Evolutionary conservation across 495 filamentous ascomycete genomes (phyloP), one percentile per base, ranked within the genome.

Genomic region (Hypoxylon fuscum): DNA sequence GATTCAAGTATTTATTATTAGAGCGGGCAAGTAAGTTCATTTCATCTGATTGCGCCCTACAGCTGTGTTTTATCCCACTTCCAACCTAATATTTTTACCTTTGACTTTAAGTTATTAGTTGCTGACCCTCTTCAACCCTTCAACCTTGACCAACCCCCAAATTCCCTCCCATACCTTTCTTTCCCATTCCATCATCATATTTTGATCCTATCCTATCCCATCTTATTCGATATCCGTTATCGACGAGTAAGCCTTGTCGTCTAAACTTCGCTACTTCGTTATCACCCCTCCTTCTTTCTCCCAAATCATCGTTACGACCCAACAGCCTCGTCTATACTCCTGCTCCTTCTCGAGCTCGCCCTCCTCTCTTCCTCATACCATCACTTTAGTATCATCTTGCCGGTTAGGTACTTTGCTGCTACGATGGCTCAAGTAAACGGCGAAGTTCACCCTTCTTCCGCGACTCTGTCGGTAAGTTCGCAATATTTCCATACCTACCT

Each of bases 361-460:
- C 47, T 66, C 29, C 31, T 17, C 17, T n/a, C 21, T 5, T 23
- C 42, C 29, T 29, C 42, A 7, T 11, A 15, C 35, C 11, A 56
- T 29, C 21, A 42, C 5, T 20, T 60, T 14, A 34, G 11, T 34
- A 51, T 27, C 18, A 15, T 45, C 14, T 14, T 57, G 21, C 47
- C 21, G 29, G 11, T 12, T 27, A 21, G 31, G 12, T 42, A 38
- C 38, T 34, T 10, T 35, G 37, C 43, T 44, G 22, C 27, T 44
- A 68, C 71, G 43, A 79, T 79, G 77, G 68, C 75, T 63, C 74
- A 79, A 66, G 84, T 90, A 52, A 92, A 92, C 81, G 89, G 89
- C 77, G 87, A 88, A 54, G 77, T 72, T 11, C 62, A 80, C 68
- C 76, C 80, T 31, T 79, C 84, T 61, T 90, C 85, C 47, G 85